Base-by-base conservation (phyloP, 2,329 filamentous ascomycete genomes). In the Cladophialophora yegresii region DNA sequence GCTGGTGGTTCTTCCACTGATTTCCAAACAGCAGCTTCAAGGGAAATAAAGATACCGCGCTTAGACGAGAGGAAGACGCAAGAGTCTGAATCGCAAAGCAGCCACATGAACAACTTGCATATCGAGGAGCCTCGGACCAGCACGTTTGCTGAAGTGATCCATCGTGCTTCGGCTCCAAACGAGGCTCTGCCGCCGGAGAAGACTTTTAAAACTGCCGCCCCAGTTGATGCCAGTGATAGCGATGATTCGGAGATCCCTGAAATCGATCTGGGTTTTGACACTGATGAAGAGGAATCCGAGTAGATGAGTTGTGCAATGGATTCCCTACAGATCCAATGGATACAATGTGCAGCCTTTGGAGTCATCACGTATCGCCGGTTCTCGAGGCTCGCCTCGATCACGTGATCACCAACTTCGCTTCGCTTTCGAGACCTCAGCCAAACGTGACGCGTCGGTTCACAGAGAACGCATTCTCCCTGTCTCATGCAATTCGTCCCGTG, bases 181-280 rank as follows among this genome's bases (percentile, higher is more conserved):
- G 30, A 36, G 49, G 22, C 8, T 30, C 23, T 30, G 45, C 28
- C 7, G n/a, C 3, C 28, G 16, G 57, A 32, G 12, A 36, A 40
- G 23, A 28, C 54, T 10, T n/a, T 22, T 33, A 58, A 23, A 9
- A 30, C 45, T 40, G 28, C 50, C 32, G 23, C 32, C 16, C 32
- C 30, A 9, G 30, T 32, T 26, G 9, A 49, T 7, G 60, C 59
- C 9, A 77, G 75, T 30, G 77, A 79, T 57, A 77, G 77, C 33
- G 80, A 78, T 64, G 81, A 80, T 63, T 80, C 81, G 67, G 82
- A 82, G 60, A 77, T 83, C 66, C 82, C 82, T 1, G 76, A 78
- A 32, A 73, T 83, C 47, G 77, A 81, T 63, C 71, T 80, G n/a
- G 79, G 79, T 20, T 70, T 78, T n/a, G 79, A 80, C 67, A 79